Evolutionary conservation across 192 early-diverging fungal species (phyloP).

Genomic region (Gamsiella multidivaricata): DNA sequence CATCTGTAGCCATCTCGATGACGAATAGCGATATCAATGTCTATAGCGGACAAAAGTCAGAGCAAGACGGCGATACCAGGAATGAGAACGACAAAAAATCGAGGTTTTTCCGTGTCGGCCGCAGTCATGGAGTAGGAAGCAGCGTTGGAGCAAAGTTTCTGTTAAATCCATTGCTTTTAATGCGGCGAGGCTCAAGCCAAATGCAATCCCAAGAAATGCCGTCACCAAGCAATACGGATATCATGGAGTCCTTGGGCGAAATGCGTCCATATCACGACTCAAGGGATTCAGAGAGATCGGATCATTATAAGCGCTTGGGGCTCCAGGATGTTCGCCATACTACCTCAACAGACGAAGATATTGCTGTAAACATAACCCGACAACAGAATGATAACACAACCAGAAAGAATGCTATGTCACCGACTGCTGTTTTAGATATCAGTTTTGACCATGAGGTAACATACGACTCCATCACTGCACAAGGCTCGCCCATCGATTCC

Average conservation of each 20-base stretch:
- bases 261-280: constrained; percentile 1
- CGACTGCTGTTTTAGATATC: not conserved
- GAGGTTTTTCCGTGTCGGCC: not conserved
- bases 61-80: not conserved
- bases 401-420: not conserved
- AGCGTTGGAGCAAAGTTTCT: not conserved
- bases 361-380: not conserved
- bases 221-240: not conserved
- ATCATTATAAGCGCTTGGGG: constrained; percentile 12
- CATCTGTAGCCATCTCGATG: constrained; percentile 4
- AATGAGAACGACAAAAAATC: not conserved
- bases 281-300: constrained; percentile 7
- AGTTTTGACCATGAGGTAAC: not conserved
- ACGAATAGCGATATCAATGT: constrained; percentile 20
- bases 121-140: not conserved
- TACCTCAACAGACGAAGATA: not conserved
- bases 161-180: not conserved
- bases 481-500: not conserved
- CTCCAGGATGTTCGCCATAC: constrained; percentile 20
- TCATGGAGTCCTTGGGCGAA: constrained; percentile 8
- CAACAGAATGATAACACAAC: not conserved
- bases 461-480: not conserved
- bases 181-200: constrained; percentile 3
- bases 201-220: not conserved
- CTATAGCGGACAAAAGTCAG: constrained; percentile 5